Evolutionary conservation across 495 filamentous ascomycete species (phyloP), one percentile per base, ranked within the genome.

Genomic region (Patellaria atrata): DNA sequence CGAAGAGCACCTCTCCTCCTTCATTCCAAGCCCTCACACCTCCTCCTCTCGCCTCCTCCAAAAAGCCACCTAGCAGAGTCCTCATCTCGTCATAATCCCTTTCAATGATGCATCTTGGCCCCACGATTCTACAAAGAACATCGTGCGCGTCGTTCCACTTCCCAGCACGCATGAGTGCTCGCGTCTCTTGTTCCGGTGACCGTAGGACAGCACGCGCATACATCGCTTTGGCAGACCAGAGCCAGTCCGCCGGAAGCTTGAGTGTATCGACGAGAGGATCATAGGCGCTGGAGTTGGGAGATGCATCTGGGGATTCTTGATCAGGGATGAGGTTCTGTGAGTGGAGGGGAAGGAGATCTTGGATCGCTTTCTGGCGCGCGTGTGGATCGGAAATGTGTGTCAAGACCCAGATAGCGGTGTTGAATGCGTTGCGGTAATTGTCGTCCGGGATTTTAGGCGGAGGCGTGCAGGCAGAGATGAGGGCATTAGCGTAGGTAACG

Each of bases 161-260:
- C 29, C 67, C 68, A 5, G 80, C 87, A 32, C 70, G 69, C 40
- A 94, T 67, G 3, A 94, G 69, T 38, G 73, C 82, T 27, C 75
- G 64, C 4, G 83, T 75, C 50, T 92, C 79, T 27, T 65, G 63
- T 19, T 45, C 26, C n/a, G n/a, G n/a, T n/a, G n/a, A n/a, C n/a
- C n/a, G 62, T 37, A 71, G 66, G 30, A 64, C 69, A 38, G 73
- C 65, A 24, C 83, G 73, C 40, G 81, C 82, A 48, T 81, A 69
- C 5, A 91, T 62, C 3, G 86, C 89, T 59, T 84, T 84, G 18
- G 87, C 82, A 35, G 82, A 72, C 72, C 76, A 86, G 42, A 96
- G 67, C 84, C 83, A 92, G 16, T 61, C 46, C 22, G 63, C 64
- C 3, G 84, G 80, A 32, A 96, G 64, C 34, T 74, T 63, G 29